Evolutionary conservation across 805 yeast species (phyloP), one percentile per base, ranked within the genome.

Genomic region (Priceomyces medius): DNA sequence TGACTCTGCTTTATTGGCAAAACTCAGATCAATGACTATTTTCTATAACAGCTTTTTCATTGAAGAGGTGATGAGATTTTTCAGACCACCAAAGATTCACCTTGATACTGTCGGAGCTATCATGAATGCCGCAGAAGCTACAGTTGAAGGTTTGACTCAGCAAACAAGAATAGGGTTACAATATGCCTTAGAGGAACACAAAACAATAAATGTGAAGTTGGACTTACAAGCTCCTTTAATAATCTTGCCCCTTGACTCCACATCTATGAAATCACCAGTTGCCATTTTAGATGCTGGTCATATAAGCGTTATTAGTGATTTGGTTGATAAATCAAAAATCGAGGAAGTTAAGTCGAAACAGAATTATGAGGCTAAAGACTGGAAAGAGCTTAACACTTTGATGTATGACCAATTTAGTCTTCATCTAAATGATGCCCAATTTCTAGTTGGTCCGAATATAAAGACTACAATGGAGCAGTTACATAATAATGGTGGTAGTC

Each of bases 221-320:
- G 98, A 95, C 63, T 70, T 95, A 33, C 97, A 90, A 56, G 96
- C 98, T 0, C 99, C 99, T 0, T 69, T 93, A 49, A 80, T 95
- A 17, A 84, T 91, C 7, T 53, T 93, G 13, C 99, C 99, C 0
- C 68, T 88, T 23, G 87, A 88, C 54, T 85, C 95, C 0, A 73
- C 79, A 9, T 79, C 78, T 48, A 82, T 88, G 81, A 73, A 83
- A 31, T 81, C 97, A 0, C 95, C 97, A 0, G 95, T 96, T 49
- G 87, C 90, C 3, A 79, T 93, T 14, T 72, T 93, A 40, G 98
- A 93, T 71, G 97, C 97, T 6, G 99, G 99, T 56, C 97, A 91
- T 60, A 83, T 95, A 18, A 82, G 88, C 48, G 80, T 93, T 12
- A 64, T 71, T 1, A 87, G 96, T 56, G 93, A 90, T 52, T 73